Evolutionary conservation across 2,329 filamentous ascomycete genomes (phyloP).

Genomic region (Colletotrichum agaves): DNA sequence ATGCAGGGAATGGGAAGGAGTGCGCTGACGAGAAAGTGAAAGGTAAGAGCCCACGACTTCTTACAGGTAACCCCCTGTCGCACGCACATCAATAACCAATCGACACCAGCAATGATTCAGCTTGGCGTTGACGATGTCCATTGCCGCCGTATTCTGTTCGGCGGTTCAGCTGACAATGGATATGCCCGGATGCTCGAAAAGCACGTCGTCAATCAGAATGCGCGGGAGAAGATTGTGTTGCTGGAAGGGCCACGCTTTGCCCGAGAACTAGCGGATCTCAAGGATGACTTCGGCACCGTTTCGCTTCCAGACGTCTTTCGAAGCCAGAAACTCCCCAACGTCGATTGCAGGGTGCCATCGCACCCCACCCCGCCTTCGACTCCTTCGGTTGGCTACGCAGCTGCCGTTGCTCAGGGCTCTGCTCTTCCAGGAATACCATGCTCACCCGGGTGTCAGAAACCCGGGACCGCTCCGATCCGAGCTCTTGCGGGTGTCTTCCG

Average conservation of each 20-base stretch:
- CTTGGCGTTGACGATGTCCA: slow-evolving; percentile 50
- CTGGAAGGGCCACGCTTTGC: slow-evolving; percentile 53
- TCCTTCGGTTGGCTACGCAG: slow-evolving; percentile 37
- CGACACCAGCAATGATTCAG: slow-evolving; percentile 45
- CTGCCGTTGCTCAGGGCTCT: slow-evolving; percentile 31
- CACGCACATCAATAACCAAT: neutral
- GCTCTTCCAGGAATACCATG: neutral
- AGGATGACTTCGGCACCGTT: slow-evolving; percentile 42
- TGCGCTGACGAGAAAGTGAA: slow-evolving; percentile 54
- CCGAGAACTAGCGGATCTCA: slow-evolving; percentile 47
- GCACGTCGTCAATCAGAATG: slow-evolving; percentile 41
- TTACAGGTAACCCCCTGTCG: too few relatives aligned
- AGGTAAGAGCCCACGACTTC: slow-evolving; percentile 41
- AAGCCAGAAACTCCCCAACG: slow-evolving; percentile 41
- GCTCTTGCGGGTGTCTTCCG: slow-evolving; percentile 22
- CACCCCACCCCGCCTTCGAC: slow-evolving; percentile 40
- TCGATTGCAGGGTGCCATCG: slow-evolving; percentile 39
- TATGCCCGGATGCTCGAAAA: slow-evolving; percentile 53
- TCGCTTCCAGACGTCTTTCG: slow-evolving; percentile 43
- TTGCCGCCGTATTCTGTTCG: slow-evolving; percentile 53
- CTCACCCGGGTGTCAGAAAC: neutral
- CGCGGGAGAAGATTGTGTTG: slow-evolving; percentile 47
- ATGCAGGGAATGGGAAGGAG: slow-evolving; percentile 55
- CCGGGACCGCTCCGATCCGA: neutral
- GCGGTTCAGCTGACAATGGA: slow-evolving; percentile 54